Conservation (phyloP, 768 basidiomycete species). For the Tricholoma hemisulphureum region DNA sequence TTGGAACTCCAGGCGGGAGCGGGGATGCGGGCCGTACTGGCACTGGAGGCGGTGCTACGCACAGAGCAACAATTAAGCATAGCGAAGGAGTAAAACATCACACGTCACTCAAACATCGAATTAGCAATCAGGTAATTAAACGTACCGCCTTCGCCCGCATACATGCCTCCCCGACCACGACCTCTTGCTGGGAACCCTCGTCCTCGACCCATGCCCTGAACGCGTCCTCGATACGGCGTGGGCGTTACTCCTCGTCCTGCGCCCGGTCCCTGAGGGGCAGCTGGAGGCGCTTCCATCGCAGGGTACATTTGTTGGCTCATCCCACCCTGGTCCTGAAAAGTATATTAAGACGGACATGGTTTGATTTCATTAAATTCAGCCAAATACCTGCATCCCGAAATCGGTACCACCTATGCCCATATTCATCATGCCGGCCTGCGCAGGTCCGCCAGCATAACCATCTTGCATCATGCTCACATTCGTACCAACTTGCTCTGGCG, state of each 20-base stretch:
- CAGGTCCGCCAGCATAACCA: slow-evolving; percentile 41
- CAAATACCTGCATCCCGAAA: slow-evolving; percentile 71
- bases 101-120: slow-evolving; percentile 13
- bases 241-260: slow-evolving; percentile 38
- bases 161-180: slow-evolving; percentile 44
- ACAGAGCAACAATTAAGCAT: slow-evolving; percentile 5
- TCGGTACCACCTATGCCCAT: slow-evolving; percentile 65
- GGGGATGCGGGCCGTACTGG: slow-evolving; percentile 81
- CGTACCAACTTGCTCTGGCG: slow-evolving; percentile 41
- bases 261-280: slow-evolving; percentile 46
- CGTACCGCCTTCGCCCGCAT: slow-evolving; percentile 36
- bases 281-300: slow-evolving; percentile 53
- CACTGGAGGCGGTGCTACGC: slow-evolving; percentile 39
- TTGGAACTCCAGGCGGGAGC: slow-evolving; percentile 82
- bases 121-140: slow-evolving; percentile 14
- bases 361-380: neutral
- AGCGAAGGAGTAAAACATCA: slow-evolving; percentile 2
- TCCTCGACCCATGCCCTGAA: slow-evolving; percentile 40
- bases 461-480: slow-evolving; percentile 50
- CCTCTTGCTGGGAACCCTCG: slow-evolving; percentile 41
- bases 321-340: slow-evolving; percentile 50
- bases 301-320: slow-evolving; percentile 73
- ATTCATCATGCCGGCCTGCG: slow-evolving; percentile 57
- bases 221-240: slow-evolving; percentile 28
- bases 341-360: neutral